Evolutionary conservation across 371 early-diverging fungal species (phyloP), one percentile per base, ranked within the genome.

Genomic region (Entomophthora muscae): DNA sequence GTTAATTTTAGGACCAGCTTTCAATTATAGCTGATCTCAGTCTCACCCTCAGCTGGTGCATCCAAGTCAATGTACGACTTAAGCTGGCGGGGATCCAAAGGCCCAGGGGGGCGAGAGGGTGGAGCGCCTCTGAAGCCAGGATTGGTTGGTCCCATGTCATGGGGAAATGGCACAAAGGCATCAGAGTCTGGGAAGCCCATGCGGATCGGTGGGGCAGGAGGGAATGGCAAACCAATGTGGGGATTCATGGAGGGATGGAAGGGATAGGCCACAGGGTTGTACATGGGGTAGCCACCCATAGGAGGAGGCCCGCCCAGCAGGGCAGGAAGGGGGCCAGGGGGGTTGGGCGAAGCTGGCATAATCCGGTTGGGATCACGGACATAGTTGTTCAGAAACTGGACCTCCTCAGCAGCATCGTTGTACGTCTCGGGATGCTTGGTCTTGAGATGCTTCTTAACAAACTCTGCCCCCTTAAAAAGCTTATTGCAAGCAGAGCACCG

Each of bases 401-500:
- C 82, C 24, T 86, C 88, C 60, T 72, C 74, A 51, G 79, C 71
- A 23, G 71, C 68, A 28, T 83, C 81, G 52, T 32, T 3, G 24
- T 85, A 74, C 30, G 83, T 76, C 52, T 86, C 85, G 1, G 82
- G 77, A 68, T 97, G 98, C 72, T 95, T 97, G 56, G 78, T 72
- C 54, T 79, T 66, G 64, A 97, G 84, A 69, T 97, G 98, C 72
- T 95, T 95, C 69, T 82, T 83, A 13, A 94, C 92, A 80, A 88
- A 97, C 66, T 89, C 90, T 56, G 84, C 82, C 13, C 93, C 95
- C 66, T 90, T 85, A 80, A 97, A 97, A 54, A 93, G 86, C 77
- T 97, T 97, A 12, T 78, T 78, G 73, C 98, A 97, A 42, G 88
- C 77, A 67, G 73, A 80, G 73, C 97, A 97, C 62, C 93, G 83